phyloP scores from a whole-genome alignment of 305 asterid species.

The Ajuga reptans region DNA sequence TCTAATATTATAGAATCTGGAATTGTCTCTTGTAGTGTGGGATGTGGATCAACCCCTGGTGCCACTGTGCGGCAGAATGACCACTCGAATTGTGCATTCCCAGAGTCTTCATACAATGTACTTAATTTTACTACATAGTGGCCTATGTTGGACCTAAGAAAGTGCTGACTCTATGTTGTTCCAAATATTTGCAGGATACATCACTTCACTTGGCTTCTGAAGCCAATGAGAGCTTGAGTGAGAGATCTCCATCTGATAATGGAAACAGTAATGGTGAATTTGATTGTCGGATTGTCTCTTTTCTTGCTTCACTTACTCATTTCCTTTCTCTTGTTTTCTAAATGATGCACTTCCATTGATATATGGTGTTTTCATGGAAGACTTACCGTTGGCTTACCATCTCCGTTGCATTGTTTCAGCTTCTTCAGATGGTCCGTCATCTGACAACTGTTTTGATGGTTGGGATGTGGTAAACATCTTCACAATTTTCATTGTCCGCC shows the following conservation, averaged over 20 bases:
- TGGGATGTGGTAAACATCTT: slow-evolving; percentile 48
- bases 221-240: slow-evolving; percentile 36
- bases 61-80: slow-evolving; percentile 32
- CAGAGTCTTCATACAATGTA: slow-evolving; percentile 35
- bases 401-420: slow-evolving; percentile 37
- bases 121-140: slow-evolving; percentile 1
- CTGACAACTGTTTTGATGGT: slow-evolving; percentile 35
- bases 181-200: slow-evolving; percentile 47
- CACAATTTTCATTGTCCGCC: slow-evolving; percentile 5
- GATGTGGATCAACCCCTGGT: slow-evolving; percentile 28
- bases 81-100: slow-evolving; percentile 22
- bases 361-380: slow-evolving; percentile 20
- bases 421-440: slow-evolving; percentile 39
- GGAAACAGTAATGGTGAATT: slow-evolving; percentile 39
- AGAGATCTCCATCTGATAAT: slow-evolving; percentile 38
- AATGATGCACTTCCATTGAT: slow-evolving; percentile 9
- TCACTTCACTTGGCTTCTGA: slow-evolving; percentile 35
- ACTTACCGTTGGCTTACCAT: slow-evolving; percentile 17
- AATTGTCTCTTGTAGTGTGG: slow-evolving; percentile 20
- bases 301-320: slow-evolving; percentile 12
- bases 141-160: not conserved
- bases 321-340: not conserved
- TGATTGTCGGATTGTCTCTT: not conserved
- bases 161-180: slow-evolving; percentile 19
- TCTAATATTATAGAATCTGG: slow-evolving; percentile 27